Evolutionary conservation across 176 grass and related monocot species (phyloP), one percentile per base, ranked within the genome.

Genomic region (Oryza officinalis): DNA sequence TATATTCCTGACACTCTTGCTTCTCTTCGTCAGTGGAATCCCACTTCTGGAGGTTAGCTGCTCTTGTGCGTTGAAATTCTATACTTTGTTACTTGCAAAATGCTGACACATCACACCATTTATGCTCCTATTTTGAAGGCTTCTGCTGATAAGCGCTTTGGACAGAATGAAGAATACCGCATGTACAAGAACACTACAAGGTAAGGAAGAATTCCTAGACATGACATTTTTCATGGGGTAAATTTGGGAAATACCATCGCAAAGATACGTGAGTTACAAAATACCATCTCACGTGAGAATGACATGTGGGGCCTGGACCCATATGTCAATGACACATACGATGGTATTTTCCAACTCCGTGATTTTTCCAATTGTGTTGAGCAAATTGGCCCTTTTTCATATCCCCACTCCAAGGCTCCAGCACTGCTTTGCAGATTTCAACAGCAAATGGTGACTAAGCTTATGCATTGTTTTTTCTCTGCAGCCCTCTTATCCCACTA

Each of bases 21-120:
- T 98, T 65, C 91, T 98, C 63, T 98, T 98, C 11, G 64, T 98
- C 46, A 98, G 96, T 50, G 96, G 96, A 70, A 95, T 98, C 67
- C 96, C 93, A 63, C 89, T 98, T 75, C 96, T 98, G 83, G 96
- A 98, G 91, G 96, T 98, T 67, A 33, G 46, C 33, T 33, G 0
- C 10, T 76, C 31, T 67, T 14, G 1, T 65, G 10, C 54, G 31
- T 78, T 82, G 2, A 23, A 80, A 38, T 1, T 6, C 10, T 43
- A 7, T 72, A 17, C 69, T 45, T 27, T 47, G 63, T 63, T 32
- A 57, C 27, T 27, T 18, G 31, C 18, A 61, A 3, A 64, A 22
- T 66, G 43, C 40, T 87, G 4, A 69, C 40, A 14, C 14, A 69
- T 71, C 2, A 17, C 65, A 23, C 46, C 26, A 8, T 84, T 52